phyloP scores from a whole-genome alignment of 768 basidiomycete genomes.

The Amanita fuliginea region DNA sequence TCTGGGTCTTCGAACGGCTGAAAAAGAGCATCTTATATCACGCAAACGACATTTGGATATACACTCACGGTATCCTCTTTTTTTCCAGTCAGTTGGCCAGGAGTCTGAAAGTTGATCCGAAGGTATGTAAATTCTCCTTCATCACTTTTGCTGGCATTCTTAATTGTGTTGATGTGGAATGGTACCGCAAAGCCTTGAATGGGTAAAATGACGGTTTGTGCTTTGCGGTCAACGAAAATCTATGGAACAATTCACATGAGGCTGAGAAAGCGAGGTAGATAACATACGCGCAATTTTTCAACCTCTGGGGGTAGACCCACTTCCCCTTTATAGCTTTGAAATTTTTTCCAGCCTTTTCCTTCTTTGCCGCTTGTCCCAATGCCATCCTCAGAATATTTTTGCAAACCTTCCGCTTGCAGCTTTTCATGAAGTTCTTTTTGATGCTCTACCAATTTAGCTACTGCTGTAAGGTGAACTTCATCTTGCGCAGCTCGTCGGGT shows the following conservation, averaged over 20 bases:
- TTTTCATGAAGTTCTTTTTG: constrained; percentile 72
- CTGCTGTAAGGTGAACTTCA: constrained; percentile 69
- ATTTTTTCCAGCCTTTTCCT: constrained; percentile 90
- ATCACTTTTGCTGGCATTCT: constrained; percentile 95
- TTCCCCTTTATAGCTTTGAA: constrained; percentile 96
- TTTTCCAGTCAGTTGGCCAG: constrained; percentile 93
- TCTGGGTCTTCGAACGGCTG: constrained; percentile 96
- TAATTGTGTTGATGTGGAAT: constrained; percentile 97
- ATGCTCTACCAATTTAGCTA: constrained; percentile 76
- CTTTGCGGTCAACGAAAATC: constrained; percentile 89
- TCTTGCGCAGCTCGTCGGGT: constrained; percentile 81
- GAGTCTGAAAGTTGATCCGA: constrained; percentile 97
- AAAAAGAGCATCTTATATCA: constrained; percentile 3
- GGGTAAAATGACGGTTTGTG: constrained; percentile 82
- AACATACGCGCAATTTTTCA: constrained; percentile 67
- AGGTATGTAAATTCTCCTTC: constrained; percentile 93
- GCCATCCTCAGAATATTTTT: constrained; percentile 76
- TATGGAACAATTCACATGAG: constrained; percentile 18
- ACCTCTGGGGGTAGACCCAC: constrained; percentile 79
- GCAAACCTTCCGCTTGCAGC: constrained; percentile 71
- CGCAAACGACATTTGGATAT: neutral
- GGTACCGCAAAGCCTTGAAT: constrained; percentile 94
- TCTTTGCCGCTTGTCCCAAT: constrained; percentile 67
- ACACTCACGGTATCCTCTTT: constrained; percentile 86
- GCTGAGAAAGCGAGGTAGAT: neutral